A percentile compares a stretch with the other conserved stretches of the same genome.
Conservation (phyloP, 805 yeast species). For the Teunomyces kruisii region DNA sequence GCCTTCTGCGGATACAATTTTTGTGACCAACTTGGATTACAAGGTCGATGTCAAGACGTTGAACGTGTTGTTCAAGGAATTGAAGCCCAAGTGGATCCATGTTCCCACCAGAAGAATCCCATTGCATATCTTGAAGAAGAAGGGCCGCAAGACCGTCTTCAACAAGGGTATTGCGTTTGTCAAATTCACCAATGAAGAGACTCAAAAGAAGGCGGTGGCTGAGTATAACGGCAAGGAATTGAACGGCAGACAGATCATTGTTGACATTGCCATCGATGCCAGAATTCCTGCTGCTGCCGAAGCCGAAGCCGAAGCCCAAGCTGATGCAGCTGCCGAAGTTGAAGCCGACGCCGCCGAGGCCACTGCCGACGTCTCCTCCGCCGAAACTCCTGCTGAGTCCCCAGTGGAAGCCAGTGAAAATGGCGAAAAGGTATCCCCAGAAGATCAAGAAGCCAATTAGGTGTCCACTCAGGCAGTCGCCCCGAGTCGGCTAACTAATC, state of each 20-base stretch:
- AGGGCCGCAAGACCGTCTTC: slow-evolving; percentile 40
- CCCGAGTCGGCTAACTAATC: neutral
- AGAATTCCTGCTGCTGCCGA: slow-evolving; percentile 20
- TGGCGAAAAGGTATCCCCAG: slow-evolving; percentile 23
- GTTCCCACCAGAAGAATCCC: slow-evolving; percentile 57
- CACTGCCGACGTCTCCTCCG: too few species aligned
- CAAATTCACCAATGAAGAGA: slow-evolving; percentile 56
- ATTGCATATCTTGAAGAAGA: slow-evolving; percentile 40
- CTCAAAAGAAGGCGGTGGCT: slow-evolving; percentile 69
- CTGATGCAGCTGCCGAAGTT: slow-evolving; percentile 6
- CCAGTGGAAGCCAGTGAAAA: slow-evolving; percentile 13
- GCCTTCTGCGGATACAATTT: slow-evolving; percentile 58
- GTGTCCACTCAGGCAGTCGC: neutral
- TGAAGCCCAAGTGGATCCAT: slow-evolving; percentile 56
- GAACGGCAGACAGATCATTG: slow-evolving; percentile 64
- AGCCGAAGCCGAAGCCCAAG: neutral
- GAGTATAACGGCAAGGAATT: slow-evolving; percentile 65
- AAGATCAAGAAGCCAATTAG: slow-evolving; percentile 7
- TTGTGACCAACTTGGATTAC: slow-evolving; percentile 59
- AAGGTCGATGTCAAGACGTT: slow-evolving; percentile 48
- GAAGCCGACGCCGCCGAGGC: slow-evolving; percentile 12
- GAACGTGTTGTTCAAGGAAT: slow-evolving; percentile 44
- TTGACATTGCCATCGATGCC: slow-evolving; percentile 72
- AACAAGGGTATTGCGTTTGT: slow-evolving; percentile 69
- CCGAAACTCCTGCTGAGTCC: slow-evolving; percentile 6